phyloP scores from a whole-genome alignment of 352 stramenopile genomes.

The Globisporangium canariense region DNA sequence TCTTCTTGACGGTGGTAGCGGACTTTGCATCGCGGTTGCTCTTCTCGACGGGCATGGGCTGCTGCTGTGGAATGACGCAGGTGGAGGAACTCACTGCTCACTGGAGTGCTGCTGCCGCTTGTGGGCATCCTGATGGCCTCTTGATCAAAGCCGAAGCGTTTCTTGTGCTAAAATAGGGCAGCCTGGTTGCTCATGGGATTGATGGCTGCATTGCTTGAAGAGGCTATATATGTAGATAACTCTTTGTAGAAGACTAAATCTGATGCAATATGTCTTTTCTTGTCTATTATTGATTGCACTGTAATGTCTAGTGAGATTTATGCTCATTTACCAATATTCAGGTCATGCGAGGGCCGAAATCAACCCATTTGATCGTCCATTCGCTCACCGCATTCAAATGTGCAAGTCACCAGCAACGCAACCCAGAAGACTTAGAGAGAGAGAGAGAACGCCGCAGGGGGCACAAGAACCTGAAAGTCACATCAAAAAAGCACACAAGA shows the following conservation, averaged over 20 bases:
- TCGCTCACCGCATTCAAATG: not conserved
- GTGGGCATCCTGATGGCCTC: not conserved
- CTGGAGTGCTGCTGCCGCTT: not conserved
- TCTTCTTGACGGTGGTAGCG: not conserved
- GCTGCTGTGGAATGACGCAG: not conserved
- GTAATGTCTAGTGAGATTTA: no score
- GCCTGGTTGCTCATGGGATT: no score
- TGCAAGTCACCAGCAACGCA: no score
- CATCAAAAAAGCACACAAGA: no score
- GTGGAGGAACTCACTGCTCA: not conserved
- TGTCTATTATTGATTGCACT: not conserved
- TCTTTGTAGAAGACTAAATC: not conserved
- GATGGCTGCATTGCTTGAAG: not conserved
- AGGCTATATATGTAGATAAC: not conserved
- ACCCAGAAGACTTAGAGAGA: no score
- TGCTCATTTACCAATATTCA: no score
- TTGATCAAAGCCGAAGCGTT: not conserved
- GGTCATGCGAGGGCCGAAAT: not conserved
- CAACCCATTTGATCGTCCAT: not conserved
- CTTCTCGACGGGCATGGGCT: conserved; percentile 4
- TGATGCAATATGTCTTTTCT: not conserved
- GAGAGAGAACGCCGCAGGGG: no score
- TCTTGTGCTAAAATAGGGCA: not conserved
- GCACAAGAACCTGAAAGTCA: no score
- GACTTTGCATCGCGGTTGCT: not conserved